Evolutionary conservation across 345 rosid species (phyloP).

Genomic region (Sisymbrium altissimum): DNA sequence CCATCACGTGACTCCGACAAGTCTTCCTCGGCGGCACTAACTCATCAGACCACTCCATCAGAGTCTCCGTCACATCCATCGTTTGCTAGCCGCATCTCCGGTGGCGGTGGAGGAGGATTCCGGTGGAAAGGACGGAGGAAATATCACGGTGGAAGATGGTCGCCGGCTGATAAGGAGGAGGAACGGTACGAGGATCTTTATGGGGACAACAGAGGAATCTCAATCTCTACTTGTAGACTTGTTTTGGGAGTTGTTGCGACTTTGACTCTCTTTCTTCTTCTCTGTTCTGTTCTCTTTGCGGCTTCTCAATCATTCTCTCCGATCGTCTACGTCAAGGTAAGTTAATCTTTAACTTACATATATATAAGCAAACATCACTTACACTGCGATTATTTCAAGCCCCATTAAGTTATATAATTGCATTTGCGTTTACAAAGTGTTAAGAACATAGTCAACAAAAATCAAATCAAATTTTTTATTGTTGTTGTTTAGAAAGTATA

Average conservation of each 20-base stretch:
- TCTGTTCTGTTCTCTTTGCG: slow-evolving; percentile 69
- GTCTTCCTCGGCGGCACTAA: slow-evolving; percentile 60
- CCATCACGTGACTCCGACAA: slow-evolving; percentile 88
- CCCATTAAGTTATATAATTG: background rate
- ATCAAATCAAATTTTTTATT: background rate
- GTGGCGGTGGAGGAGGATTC: slow-evolving; percentile 32
- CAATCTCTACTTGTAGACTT: slow-evolving; percentile 49
- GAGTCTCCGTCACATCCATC: slow-evolving; percentile 87
- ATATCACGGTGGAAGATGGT: slow-evolving; percentile 48
- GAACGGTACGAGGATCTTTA: slow-evolving; percentile 23
- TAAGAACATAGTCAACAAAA: background rate
- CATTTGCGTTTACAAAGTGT: background rate
- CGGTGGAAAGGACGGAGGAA: slow-evolving; percentile 47
- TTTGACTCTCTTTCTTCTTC: slow-evolving; percentile 43
- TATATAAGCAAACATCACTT: background rate
- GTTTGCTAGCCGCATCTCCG: slow-evolving; percentile 59
- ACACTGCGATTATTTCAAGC: background rate
- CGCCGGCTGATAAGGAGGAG: slow-evolving; percentile 46
- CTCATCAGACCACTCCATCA: slow-evolving; percentile 48
- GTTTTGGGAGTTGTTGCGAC: slow-evolving; percentile 50
- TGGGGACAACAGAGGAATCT: slow-evolving; percentile 27
- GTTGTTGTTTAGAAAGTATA: background rate
- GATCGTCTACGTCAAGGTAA: slow-evolving; percentile 57
- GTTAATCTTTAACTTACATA: background rate
- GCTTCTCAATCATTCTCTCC: slow-evolving; percentile 63